Percentiles rank a stretch among this genome's conserved stretches.
Conservation (phyloP, 345 rosid species). For the Kernera saxatilis region DNA sequence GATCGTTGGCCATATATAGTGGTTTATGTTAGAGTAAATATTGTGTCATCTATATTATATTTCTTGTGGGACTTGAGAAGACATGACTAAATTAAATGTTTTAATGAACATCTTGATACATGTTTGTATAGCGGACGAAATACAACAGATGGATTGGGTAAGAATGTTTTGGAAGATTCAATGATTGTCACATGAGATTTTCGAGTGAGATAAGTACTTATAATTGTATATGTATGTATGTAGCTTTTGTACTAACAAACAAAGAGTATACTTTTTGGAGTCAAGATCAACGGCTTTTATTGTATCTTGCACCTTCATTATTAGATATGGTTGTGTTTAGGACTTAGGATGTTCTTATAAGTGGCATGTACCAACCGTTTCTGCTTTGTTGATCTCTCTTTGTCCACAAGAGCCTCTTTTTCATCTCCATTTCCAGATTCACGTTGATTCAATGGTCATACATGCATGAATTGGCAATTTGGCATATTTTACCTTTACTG, state of each 20-base stretch:
- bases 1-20: background rate
- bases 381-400: background rate
- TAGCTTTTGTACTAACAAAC: conserved; percentile 12
- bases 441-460: background rate
- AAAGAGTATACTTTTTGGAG: background rate
- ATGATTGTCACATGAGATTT: conserved; percentile 17
- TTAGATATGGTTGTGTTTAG: background rate
- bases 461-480: background rate
- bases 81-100: conserved; percentile 5
- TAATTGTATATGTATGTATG: background rate
- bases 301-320: background rate
- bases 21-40: background rate
- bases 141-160: conserved; percentile 2
- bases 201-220: background rate
- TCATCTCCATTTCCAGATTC: background rate
- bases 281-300: conserved; percentile 4
- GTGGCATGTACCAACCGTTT: background rate
- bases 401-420: background rate
- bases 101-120: conserved; percentile 4
- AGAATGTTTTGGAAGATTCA: conserved; percentile 17
- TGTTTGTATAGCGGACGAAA: conserved; percentile 2
- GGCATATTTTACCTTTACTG: background rate
- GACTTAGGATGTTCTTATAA: background rate
- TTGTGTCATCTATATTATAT: background rate
- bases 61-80: conserved; percentile 16